Base-by-base conservation (phyloP, 768 basidiomycete species). In the Gymnopilus dilepis region DNA sequence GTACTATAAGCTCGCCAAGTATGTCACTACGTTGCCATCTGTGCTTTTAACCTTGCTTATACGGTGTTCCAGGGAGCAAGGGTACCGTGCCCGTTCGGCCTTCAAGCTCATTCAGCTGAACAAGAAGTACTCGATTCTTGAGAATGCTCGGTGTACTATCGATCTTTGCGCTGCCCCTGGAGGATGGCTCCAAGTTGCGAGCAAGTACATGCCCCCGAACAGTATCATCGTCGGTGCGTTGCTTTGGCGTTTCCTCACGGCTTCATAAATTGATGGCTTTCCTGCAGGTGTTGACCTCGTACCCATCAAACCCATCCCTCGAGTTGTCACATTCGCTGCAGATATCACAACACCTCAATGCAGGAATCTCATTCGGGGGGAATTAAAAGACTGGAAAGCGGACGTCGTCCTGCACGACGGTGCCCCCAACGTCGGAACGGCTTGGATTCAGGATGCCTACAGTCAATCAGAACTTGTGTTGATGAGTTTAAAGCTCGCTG, bases 61-160 rank as follows among this genome's bases (percentile, higher is more conserved):
- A 54, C 41, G 56, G 52, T 34, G 37, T 65, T 58, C 43, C 72
- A 99, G 96, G 77, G 97, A 99, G 80, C 97, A 99, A 81, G 97
- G 97, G 63, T 99, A 96, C 74, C 92, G 97, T 64, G 97, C 97
- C 68, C 97, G 97, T 82, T 99, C 97, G 15, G 97, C 97, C 2
- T 97, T 97, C 89, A 99, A 99, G 78, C 86, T 99, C 61, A 95
- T 99, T 60, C 97, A 99, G 76, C 80, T 99, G 63, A 99, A 99
- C 83, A 95, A 97, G 75, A 99, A 99, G 80, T 99, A 92, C 77
- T 85, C 89, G 15, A 92, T 99, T 73, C 84, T 99, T 22, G 92
- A 95, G 69, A 81, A 85, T 30, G 91, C 95, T 59, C 83, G 88
- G 84, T 98, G 97, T 75, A 93, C 91, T 42, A 96, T 99, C 69